Conservation (phyloP, 306 rosid genomes). For the Rubus idaeus region DNA sequence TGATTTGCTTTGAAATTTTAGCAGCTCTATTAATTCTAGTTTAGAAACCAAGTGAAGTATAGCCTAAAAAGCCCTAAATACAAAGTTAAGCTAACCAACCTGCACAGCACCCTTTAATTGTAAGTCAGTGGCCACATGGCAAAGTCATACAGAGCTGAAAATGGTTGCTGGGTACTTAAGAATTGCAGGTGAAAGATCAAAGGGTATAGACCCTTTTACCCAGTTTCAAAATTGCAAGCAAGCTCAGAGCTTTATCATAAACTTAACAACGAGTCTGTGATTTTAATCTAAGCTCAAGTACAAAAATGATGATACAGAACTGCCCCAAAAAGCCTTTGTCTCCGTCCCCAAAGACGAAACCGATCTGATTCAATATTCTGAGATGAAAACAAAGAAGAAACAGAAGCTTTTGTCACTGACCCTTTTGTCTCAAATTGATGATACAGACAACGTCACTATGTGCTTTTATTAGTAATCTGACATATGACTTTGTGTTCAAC, state of each 20-base stretch:
- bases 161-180: not conserved
- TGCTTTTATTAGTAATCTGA: not conserved
- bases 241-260: not conserved
- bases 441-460: not conserved
- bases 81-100: constrained; percentile 1
- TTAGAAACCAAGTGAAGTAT: constrained; percentile 8
- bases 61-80: constrained; percentile 5
- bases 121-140: constrained; percentile 8
- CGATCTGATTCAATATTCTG: not conserved
- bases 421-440: constrained; percentile 1
- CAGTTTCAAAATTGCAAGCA: not conserved
- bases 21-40: not conserved
- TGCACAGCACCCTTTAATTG: not conserved
- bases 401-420: not conserved
- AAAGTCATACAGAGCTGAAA: not conserved
- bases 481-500: not conserved
- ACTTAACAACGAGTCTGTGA: not conserved
- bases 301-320: not conserved
- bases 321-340: constrained; percentile 4
- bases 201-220: not conserved
- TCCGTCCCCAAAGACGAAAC: not conserved
- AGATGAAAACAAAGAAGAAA: not conserved
- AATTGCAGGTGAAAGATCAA: constrained; percentile 9
- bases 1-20: not conserved
- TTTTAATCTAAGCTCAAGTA: constrained; percentile 1